Base-by-base conservation (phyloP, 768 basidiomycete species). In the Gloeophyllum trabeum region DNA sequence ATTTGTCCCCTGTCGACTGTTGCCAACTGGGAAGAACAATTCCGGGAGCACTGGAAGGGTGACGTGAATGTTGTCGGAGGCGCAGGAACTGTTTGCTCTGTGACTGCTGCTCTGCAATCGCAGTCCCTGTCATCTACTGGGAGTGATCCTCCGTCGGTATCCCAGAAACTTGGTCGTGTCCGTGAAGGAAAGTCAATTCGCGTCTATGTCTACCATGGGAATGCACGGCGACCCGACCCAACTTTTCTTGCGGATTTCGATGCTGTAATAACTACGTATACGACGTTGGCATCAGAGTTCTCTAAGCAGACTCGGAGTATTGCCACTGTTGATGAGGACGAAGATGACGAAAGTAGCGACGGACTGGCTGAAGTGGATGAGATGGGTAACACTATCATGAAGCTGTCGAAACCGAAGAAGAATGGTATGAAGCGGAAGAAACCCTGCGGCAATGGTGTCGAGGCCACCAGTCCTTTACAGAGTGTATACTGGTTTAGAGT, bases 21-120 rank as follows among this genome's bases (percentile, higher is more conserved):
- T 2, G 79, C 88, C 38, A 98, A 98, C 55, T 99, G 96, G 96
- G 96, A 99, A 63, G 90, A 94, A 43, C 96, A 99, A 60, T 90
- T 99, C 54, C 77, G 84, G 44, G 96, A 99, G 56, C 96, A 99
- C 58, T 97, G 92, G 92, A 76, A 75, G 48, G 92, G 92, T 5
- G 76, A 81, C 42, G 91, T 96, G 3, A 68, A 70, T 19, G 82
- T 96, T 32, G 69, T 83, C 42, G 91, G 93, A 16, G 91, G 91
- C 10, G 71, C 69, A 28, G 80, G 81, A 28, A 68, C 66, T n/a
- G 53, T 51, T 23, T 63, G 55, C 41, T 54, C 56, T 24, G 54
- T 52, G 14, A 51, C 55, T 24, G 51, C 49, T 24, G 28, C 39
- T 23, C 21, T 43, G 16, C 43, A 41, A 22, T 45, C 48, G 25